A percentile compares a stretch with the other conserved stretches of the same genome.
Evolutionary conservation across 2,329 filamentous ascomycete genomes (phyloP).

Genomic region (Monilinia laxa): DNA sequence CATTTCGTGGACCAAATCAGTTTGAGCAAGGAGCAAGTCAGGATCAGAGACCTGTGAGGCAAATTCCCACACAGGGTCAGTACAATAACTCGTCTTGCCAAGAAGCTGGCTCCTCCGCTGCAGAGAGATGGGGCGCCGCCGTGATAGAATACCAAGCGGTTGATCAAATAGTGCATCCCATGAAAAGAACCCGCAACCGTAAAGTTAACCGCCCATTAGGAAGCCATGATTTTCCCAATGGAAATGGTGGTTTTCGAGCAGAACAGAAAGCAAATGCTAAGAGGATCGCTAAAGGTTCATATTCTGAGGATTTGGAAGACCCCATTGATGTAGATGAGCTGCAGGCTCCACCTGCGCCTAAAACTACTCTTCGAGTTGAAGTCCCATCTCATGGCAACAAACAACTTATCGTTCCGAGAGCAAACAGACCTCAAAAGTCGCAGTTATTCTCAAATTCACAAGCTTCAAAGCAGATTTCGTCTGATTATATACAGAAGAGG

Average conservation of each 20-base stretch:
- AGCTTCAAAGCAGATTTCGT: background rate
- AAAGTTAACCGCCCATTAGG: conserved; percentile 1
- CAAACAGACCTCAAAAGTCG: background rate
- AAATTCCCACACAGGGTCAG: conserved; percentile 8
- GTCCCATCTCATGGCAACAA: background rate
- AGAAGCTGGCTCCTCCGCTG: background rate
- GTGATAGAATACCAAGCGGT: conserved; percentile 11
- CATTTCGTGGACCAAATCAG: background rate
- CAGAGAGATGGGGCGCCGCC: background rate
- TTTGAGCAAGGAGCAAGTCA: conserved; percentile 6
- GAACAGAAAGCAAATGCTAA: background rate
- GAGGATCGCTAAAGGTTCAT: background rate
- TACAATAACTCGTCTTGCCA: conserved; percentile 8
- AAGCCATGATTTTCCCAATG: background rate
- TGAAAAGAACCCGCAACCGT: background rate
- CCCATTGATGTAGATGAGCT: conserved; percentile 18
- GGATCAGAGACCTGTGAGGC: conserved; percentile 6
- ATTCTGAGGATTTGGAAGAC: background rate
- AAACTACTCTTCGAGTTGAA: background rate
- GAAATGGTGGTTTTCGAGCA: background rate
- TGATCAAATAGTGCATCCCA: background rate
- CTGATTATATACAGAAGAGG: background rate
- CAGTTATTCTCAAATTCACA: background rate
- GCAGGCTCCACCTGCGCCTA: background rate
- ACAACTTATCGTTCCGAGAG: background rate